Base-by-base conservation (phyloP, 345 rosid species). In the Salix suchowensis region DNA sequence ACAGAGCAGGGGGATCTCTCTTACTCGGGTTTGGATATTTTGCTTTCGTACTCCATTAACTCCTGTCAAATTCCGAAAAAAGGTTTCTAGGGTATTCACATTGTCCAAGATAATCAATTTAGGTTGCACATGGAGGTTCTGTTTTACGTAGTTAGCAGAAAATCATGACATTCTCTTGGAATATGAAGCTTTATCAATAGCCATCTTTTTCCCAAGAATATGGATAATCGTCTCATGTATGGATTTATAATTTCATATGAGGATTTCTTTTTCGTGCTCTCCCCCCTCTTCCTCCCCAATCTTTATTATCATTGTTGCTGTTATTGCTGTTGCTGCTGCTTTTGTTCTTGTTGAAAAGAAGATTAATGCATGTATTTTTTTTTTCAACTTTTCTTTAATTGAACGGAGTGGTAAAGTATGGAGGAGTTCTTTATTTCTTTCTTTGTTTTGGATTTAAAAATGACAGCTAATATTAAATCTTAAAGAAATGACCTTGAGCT, bases 11-110 rank as follows among this genome's bases (percentile, higher is more conserved):
- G 91, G 92, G 67, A 80, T 86, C 82, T 54, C 74, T 83, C 83
- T 95, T 73, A 73, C 85, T 66, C 89, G 88, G 94, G 98, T 94
- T 78, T 77, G 78, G 40, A 54, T 60, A 72, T 60, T 70, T 76
- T 58, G 30, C 39, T 52, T 24, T 61, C 16, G 70, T 28, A 12
- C 69, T 66, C 44, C 60, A 24, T 46, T 46, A 44, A 74, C 28
- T 40, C 21, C 39, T 8, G 42, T 18, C 60, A 19, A 7, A 62
- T 65, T 74, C 61, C 32, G 13, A 61, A 40, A 40, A 2, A 1
- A 73, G 68, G 55, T 52, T 71, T 61, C 52, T 52, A 15, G 64
- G 26, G n/a, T 46, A 30, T 18, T 36, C 21, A 50, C 28, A 30
- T 61, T 40, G 10, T n/a, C 46, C 46, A 18, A 58, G 66, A 32